Base-by-base conservation (phyloP, 495 filamentous ascomycete species). In the Penicillium verhagenii region DNA sequence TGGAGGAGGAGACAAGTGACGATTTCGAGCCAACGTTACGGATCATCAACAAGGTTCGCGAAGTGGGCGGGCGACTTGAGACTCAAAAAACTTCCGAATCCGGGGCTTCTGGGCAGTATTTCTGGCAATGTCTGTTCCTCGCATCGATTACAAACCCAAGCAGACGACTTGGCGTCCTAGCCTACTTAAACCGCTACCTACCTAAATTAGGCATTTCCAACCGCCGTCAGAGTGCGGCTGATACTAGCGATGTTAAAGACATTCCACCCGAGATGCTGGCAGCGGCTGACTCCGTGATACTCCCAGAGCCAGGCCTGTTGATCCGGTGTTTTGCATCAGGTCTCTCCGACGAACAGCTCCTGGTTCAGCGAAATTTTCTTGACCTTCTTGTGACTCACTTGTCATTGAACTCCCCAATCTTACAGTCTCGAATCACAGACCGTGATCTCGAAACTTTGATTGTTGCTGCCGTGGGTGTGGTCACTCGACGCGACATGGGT, bases 81-180 rank as follows among this genome's bases (percentile, higher is more conserved):
- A 72, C 68, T 25, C 60, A 63, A 39, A 64, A 57, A 44, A 71
- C 76, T 9, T 78, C 79, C 2, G 71, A 79, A n/a, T 71, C 73
- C 46, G 80, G 78, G 13, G 72, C 78, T 9, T 86, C 83, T 24
- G 89, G 92, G 48, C 89, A 91, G 59, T 96, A 91, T 67, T 99
- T 96, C 67, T 99, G 94, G 94, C 94, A 99, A 74, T 96, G 90
- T 69, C 88, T 99, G 58, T 96, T 99, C 59, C 78, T 97, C 33
- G 91, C 92, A 13, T 85, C 90, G 0, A 96, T 99, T 31, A 96
- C 93, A 6, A 92, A 90, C 63, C 78, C 88, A 23, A 88, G 83
- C 37, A 80, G 95, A 54, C 83, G 94, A 40, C 86, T 88, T 58
- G 94, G 94, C 23, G 90, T 91, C 19, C 73, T 99, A 51, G 89